Evolutionary conservation across 352 stramenopile species (phyloP), one percentile per base, ranked within the genome.

Genomic region (Pythium aquatile): DNA sequence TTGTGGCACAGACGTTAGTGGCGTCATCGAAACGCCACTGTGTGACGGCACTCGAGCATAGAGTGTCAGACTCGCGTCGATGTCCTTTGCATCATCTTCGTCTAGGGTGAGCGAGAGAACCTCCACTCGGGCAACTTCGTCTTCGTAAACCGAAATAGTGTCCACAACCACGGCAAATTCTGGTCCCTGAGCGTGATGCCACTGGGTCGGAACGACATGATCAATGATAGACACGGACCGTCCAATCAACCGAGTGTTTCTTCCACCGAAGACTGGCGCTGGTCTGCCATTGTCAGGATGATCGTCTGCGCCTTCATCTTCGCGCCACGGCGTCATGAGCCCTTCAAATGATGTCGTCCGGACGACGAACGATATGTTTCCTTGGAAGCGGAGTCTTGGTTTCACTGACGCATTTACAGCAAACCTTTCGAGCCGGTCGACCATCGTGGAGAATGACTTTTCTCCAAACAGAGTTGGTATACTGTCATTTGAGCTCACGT

Each of bases 141-240:
- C 62, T 32, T 68, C 62, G 29, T 63, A 68, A 1, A 59, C 55
- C 4, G 62, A 49, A 2, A 63, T 55, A 1, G 9, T 40, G 1
- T 40, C 28, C 7, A 13, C n/a, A n/a, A 24, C 9, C 1, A 63
- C n/a, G 16, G 28, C 2, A 2, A 68, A 17, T 3, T 33, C 3
- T 16, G 62, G 62, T 32, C 26, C 54, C 16, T 55, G 55, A 5
- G 62, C 62, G 30, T 68, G 62, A 47, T 63, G 62, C 62, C 62
- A 68, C 3, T 20, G 33, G 24, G 32, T 29, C 14, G 17, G 55
- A 26, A 63, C 10, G 14, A 63, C 5, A n/a, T 28, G 48, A 17
- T 68, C 62, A 8, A 68, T 14, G 3, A 63, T 58, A 6, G 62
- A 68, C 11, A 59, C 1, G 2, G 62, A 63, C 3, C 55, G 55